Evolutionary conservation across 2,329 filamentous ascomycete species (phyloP).

Genomic region (Penicillium capsulatum): DNA sequence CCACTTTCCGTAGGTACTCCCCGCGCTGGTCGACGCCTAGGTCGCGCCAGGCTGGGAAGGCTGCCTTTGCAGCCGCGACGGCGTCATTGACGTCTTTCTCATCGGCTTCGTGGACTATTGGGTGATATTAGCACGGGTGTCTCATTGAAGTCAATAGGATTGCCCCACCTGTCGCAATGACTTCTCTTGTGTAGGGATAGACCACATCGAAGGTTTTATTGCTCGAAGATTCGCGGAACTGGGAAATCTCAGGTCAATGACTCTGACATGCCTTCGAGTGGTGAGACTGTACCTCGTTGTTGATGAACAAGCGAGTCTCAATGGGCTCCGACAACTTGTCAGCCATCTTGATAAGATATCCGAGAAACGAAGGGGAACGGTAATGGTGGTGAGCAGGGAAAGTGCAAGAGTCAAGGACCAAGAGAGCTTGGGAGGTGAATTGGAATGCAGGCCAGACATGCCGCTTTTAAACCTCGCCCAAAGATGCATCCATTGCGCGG

Average conservation of each 20-base stretch:
- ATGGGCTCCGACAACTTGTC: conserved; percentile 16
- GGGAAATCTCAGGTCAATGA: neutral
- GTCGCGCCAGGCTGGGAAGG: conserved; percentile 38
- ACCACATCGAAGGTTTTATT: conserved; percentile 29
- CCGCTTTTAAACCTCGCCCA: no score
- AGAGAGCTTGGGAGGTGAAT: no score
- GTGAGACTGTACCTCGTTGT: conserved; percentile 25
- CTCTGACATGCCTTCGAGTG: neutral
- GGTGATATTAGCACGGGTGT: neutral
- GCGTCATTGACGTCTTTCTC: conserved; percentile 34
- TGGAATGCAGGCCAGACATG: no score
- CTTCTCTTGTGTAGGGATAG: conserved; percentile 29
- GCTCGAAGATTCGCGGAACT: conserved; percentile 28
- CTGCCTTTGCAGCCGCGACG: conserved; percentile 36
- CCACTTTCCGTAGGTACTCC: conserved; percentile 32
- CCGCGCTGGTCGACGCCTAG: conserved; percentile 32
- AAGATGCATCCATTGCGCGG: no score
- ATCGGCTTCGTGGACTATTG: conserved; percentile 31
- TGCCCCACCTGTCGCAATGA: conserved; percentile 25
- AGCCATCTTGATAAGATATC: conserved; percentile 9
- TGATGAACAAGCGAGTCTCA: conserved; percentile 34
- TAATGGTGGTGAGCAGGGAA: no score
- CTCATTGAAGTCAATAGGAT: neutral
- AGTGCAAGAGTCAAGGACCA: no score
- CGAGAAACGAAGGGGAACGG: no score